Conservation (phyloP, 371 early-diverging fungal species). For the Vittaforma corneae region DNA sequence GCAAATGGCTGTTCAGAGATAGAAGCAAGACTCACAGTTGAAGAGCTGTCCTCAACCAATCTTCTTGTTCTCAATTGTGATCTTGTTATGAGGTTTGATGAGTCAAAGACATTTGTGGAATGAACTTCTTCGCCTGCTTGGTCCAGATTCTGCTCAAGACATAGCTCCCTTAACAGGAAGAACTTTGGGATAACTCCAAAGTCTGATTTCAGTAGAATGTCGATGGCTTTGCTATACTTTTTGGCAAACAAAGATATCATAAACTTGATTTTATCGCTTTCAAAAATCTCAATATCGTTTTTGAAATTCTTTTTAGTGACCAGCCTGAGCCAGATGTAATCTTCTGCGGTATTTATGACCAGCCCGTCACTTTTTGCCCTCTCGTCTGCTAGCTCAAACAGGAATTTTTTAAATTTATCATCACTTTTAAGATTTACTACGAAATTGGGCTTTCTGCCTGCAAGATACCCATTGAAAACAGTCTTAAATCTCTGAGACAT, state of each 20-base stretch:
- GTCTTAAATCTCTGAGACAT: slow-evolving; percentile 27
- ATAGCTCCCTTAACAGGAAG: slow-evolving; percentile 37
- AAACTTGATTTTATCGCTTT: slow-evolving; percentile 25
- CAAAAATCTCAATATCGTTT: slow-evolving; percentile 23
- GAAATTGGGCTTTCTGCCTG: slow-evolving; percentile 4
- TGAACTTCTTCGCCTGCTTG: neutral
- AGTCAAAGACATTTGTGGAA: neutral
- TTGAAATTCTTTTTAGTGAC: neutral
- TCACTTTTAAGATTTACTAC: slow-evolving; percentile 9
- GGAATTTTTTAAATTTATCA: slow-evolving; percentile 46
- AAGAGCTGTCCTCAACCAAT: slow-evolving; percentile 1
- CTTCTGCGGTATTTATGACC: slow-evolving; percentile 42
- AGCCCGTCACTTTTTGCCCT: slow-evolving; percentile 18
- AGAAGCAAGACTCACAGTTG: slow-evolving; percentile 4
- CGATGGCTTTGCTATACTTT: slow-evolving; percentile 32
- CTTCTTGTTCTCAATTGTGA: neutral
- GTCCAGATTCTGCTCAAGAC: slow-evolving; percentile 3
- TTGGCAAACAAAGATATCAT: slow-evolving; percentile 40
- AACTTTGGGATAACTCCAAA: slow-evolving; percentile 31
- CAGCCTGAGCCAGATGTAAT: slow-evolving; percentile 43
- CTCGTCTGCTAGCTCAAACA: slow-evolving; percentile 26
- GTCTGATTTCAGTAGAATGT: slow-evolving; percentile 26
- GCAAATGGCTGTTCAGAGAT: neutral
- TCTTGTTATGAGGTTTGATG: neutral
- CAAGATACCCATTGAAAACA: slow-evolving; percentile 16